A percentile compares a stretch with the other conserved stretches of the same genome.
phyloP scores from a whole-genome alignment of 805 yeast species.

The Candida ulmi region DNA sequence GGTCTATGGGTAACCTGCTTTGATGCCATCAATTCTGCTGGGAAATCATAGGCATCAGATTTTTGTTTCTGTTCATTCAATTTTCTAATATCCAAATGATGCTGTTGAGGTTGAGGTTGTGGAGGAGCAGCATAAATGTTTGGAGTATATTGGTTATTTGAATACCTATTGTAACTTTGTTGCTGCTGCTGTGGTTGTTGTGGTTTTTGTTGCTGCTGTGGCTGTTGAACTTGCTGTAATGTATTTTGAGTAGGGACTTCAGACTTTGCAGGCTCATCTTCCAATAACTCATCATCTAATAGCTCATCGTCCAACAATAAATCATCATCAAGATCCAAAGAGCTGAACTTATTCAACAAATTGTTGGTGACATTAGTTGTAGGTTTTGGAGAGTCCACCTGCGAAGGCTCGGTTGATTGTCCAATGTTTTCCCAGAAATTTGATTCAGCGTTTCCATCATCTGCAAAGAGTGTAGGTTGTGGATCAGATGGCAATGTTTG shows the following conservation, averaged over 20 bases:
- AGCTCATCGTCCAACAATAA: constrained; percentile 33
- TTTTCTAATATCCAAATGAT: constrained; percentile 23
- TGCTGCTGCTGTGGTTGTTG: constrained; percentile 7
- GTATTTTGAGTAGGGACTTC: no score
- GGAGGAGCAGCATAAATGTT: constrained; percentile 1
- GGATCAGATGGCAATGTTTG: background rate
- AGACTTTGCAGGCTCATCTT: constrained; percentile 28
- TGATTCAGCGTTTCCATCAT: background rate
- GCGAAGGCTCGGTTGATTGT: background rate
- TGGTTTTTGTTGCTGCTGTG: constrained; percentile 1
- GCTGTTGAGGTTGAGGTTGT: background rate
- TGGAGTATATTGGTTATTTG: background rate
- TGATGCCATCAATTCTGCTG: constrained; percentile 44
- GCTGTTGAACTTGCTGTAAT: background rate
- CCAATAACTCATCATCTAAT: constrained; percentile 24
- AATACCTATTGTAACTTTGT: background rate
- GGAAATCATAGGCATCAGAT: constrained; percentile 77
- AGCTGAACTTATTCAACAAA: constrained; percentile 31
- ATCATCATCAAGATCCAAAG: constrained; percentile 27
- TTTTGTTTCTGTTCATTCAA: constrained; percentile 47
- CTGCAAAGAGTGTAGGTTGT: background rate
- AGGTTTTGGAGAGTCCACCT: background rate
- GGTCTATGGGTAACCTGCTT: constrained; percentile 16
- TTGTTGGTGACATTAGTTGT: background rate
- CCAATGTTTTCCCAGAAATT: background rate